Evolutionary conservation across 2,329 filamentous ascomycete genomes (phyloP), one percentile per base, ranked within the genome.

Genomic region (Aspergillus quadrilineatus): DNA sequence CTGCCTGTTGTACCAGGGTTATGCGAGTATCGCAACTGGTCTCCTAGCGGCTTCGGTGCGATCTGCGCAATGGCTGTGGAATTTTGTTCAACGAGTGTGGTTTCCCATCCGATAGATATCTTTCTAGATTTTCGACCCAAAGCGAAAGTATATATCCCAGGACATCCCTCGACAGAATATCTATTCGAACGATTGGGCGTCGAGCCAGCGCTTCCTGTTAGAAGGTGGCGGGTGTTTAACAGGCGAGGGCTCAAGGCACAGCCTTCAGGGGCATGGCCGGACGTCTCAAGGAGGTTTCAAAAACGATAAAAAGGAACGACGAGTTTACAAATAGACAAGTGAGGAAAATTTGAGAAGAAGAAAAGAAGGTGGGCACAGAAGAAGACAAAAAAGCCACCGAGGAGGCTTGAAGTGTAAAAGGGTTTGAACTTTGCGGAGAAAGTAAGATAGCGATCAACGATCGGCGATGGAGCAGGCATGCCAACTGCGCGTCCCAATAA

Each of bases 241-340:
- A 39, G 37, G 37, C 12, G 28, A 26, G 30, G 36, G 32, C 28
- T 34, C 36, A 49, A 36, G 42, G 28, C 48, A 45, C 53, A 10
- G 49, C 46, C 57, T 53, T 32, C 34, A 53, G 39, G 53, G 41
- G 57, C 36, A 56, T 53, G 36, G 48, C 41, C 26, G 41, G 39
- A 50, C 32, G 44, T 48, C 41, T 48, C 50, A 53, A 32, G 32
- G 53, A 54, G 47, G 41, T 49, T 50, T 50, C 49, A 59, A 45
- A 34, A 45, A 34, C 42, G 34, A 45, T n/a, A 34, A 50, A n/a
- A 50, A 54, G 50, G 45, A 54, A 17, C 32, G 44, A 49, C 48
- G 9, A 43, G 49, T 43, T 30, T 39, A 30, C 30, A 26, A 10
- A 41, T 42, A 30, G 30, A 6, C 12, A 56, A 36, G 12, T 6